These are phyloP conservation scores for Pyricularia pennisetigena DNA, from an alignment of 2,329 filamentous ascomycete species.

Conservation along the genomic window DNA sequence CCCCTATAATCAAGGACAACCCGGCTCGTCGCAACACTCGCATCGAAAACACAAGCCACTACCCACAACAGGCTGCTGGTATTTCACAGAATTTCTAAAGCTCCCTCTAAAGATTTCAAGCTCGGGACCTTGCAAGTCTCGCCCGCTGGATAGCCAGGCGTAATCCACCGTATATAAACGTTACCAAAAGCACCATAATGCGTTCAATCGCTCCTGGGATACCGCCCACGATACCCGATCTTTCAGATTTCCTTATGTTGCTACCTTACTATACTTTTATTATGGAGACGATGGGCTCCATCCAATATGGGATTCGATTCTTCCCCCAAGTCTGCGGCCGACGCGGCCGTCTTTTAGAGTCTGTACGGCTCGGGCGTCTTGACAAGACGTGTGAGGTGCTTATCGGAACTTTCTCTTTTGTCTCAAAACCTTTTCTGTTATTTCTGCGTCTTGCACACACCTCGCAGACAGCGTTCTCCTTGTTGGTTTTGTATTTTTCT, in stretches of 20 bases:
- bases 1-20: slow-evolving; percentile 84
- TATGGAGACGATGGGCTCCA: background rate
- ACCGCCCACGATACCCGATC: background rate
- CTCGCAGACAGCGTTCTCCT: background rate
- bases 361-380: background rate
- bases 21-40: slow-evolving; percentile 85
- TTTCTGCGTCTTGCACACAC: background rate
- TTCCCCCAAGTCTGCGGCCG: background rate
- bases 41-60: slow-evolving; percentile 84
- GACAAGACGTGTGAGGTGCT: background rate
- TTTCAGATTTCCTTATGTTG: background rate
- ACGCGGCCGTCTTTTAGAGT: background rate
- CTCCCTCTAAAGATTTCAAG: background rate
- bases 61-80: slow-evolving; percentile 84
- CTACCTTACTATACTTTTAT: background rate
- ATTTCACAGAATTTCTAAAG: slow-evolving; percentile 92
- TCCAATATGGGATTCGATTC: background rate
- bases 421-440: background rate
- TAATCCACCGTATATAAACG: background rate
- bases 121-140: background rate
- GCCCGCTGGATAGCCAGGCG: background rate
- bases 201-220: background rate
- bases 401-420: background rate
- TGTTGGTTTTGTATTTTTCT: background rate
- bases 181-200: background rate